Conservation (phyloP, 148 eudicot genomes). For the Silene latifolia region DNA sequence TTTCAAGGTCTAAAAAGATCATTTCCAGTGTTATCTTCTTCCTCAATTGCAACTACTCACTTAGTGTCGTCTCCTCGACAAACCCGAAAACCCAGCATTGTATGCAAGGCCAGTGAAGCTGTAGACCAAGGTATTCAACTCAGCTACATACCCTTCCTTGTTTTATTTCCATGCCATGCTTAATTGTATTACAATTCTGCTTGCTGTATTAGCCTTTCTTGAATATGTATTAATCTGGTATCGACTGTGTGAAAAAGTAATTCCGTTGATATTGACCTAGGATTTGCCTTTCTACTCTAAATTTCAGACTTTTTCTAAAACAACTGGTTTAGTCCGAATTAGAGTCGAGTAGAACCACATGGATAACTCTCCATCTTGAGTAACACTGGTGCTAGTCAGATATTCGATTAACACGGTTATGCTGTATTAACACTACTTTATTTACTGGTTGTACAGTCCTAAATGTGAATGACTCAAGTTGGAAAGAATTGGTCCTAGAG, state of each 20-base stretch:
- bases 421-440: neutral
- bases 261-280: too few species aligned
- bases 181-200: too few species aligned
- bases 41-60: constrained; percentile 22
- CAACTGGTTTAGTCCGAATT: too few species aligned
- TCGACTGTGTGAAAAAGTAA: too few species aligned
- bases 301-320: too few species aligned
- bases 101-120: constrained; percentile 54
- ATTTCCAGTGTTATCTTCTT: constrained; percentile 18
- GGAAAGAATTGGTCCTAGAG: constrained; percentile 46
- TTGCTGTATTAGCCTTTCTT: neutral
- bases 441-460: constrained; percentile 29
- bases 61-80: constrained; percentile 11
- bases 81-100: constrained; percentile 30
- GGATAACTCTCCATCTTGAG: neutral
- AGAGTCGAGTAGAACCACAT: neutral
- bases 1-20: constrained; percentile 28
- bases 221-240: too few species aligned
- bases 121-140: constrained; percentile 45
- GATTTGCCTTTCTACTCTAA: too few species aligned
- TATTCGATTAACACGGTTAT: too few species aligned
- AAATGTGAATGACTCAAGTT: constrained; percentile 44
- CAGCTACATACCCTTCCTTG: neutral
- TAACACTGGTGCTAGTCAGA: too few species aligned
- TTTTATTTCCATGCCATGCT: too few species aligned